phyloP scores from a whole-genome alignment of 2,329 filamentous ascomycete genomes.

The Stemphylium lycopersici region DNA sequence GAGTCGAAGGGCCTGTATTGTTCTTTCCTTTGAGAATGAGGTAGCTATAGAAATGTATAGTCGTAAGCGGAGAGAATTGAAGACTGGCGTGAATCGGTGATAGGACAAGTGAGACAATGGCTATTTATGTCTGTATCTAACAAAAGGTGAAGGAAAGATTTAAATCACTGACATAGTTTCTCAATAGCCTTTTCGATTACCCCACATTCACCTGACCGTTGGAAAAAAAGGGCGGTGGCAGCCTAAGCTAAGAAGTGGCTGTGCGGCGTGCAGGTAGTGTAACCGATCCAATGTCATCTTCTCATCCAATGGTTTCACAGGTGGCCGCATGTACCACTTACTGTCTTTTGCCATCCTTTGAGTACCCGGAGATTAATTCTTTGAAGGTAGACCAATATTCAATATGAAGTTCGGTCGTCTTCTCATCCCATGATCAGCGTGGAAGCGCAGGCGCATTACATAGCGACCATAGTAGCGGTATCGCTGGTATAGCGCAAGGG shows the following conservation, averaged over 20 bases:
- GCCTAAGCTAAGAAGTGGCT: constrained; percentile 4
- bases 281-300: background rate
- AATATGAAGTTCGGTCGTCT: too few species aligned
- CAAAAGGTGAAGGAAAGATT: too few species aligned
- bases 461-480: background rate
- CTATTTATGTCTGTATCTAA: background rate
- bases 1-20: too few species aligned
- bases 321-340: too few species aligned
- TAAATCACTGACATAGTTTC: background rate
- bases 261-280: background rate
- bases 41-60: background rate
- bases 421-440: background rate
- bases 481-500: background rate
- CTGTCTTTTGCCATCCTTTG: too few species aligned
- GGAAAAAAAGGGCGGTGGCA: constrained; percentile 3
- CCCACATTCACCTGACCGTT: background rate
- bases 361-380: too few species aligned
- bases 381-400: too few species aligned
- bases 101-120: too few species aligned
- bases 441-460: background rate
- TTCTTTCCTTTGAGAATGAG: background rate
- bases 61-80: too few species aligned
- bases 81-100: too few species aligned
- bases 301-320: background rate
- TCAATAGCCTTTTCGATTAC: background rate